Base-by-base conservation (phyloP, 352 stramenopile species). In the Phytophthora tubulina region DNA sequence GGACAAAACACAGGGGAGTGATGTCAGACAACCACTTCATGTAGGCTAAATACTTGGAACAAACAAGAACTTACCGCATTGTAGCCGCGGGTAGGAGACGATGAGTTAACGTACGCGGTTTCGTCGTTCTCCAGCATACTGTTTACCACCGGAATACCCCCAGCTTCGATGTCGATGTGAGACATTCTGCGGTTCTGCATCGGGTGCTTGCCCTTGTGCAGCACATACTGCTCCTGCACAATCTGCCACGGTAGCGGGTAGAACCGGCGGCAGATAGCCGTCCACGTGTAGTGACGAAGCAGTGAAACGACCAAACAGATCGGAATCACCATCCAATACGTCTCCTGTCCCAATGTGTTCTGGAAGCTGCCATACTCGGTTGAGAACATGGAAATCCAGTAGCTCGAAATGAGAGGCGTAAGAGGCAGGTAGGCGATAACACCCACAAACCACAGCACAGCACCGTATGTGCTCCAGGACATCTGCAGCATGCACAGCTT, bases 401-500 rank as follows among this genome's bases (percentile, higher is more conserved):
- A 86, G 62, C 86, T 93, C 6, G 85, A 81, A 63, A 89, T 50
- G 33, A 94, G 60, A 61, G 89, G 76, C 36, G 85, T 82, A 13
- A 91, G 59, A 1, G 88, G 88, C 31, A 95, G 33, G 57, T 91
- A 95, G 14, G 82, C 68, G 6, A 95, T 44, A 6, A 95, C 79
- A 35, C 88, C 88, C 5, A 91, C 51, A 32, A 85, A 84, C 85
- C 84, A 94, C 13, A 83, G 57, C 10, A 87, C 6, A 4, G 60
- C 73, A 33, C 79, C 81, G 41, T 85, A 81, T 7, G 79, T 13
- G 3, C 64, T 89, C 88, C 88, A 95, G 33, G 86, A 93, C 86
- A 93, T 92, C 64, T 95, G 88, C 33, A 94, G 65, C 76, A 93
- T 74, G 21, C 64, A 76, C 42, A 95, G 85, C 86, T 99, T 99